These are phyloP conservation scores for Petunia hybrid DNA, from an alignment of 305 asterid genomes.

Conservation along the genomic window DNA sequence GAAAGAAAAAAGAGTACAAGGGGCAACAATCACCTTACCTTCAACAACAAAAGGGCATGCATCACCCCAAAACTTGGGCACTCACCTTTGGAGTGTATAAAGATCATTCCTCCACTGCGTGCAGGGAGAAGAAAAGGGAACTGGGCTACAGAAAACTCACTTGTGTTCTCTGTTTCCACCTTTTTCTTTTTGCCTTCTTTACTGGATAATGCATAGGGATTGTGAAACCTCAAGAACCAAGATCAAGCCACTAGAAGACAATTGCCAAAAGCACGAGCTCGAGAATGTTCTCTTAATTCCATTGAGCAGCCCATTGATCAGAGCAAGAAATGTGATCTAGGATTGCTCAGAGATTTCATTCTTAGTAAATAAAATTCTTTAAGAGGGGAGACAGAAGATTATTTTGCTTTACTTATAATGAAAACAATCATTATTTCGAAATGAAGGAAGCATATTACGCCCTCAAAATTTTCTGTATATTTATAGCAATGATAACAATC, in stretches of 20 bases:
- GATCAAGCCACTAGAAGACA: constrained; percentile 15
- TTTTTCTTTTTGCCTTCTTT: constrained; percentile 14
- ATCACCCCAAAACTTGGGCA: neutral
- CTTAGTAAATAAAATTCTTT: neutral
- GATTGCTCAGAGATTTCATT: constrained; percentile 17
- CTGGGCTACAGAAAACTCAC: constrained; percentile 15
- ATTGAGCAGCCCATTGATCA: constrained; percentile 21
- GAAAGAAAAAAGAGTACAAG: constrained; percentile 18
- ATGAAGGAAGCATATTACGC: constrained; percentile 19
- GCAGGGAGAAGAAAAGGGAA: neutral
- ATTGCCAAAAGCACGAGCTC: constrained; percentile 22
- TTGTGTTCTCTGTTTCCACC: constrained; percentile 12
- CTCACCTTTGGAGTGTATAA: neutral
- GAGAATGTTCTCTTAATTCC: constrained; percentile 21
- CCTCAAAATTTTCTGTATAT: constrained; percentile 46
- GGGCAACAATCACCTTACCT: constrained; percentile 13
- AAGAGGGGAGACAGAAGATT: neutral
- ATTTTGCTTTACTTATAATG: constrained; percentile 26
- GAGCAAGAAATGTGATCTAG: neutral
- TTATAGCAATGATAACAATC: constrained; percentile 53
- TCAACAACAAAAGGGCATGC: neutral
- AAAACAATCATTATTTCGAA: constrained; percentile 20
- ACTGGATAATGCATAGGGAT: neutral
- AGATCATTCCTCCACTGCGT: constrained; percentile 12
- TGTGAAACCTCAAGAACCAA: constrained; percentile 22